Evolutionary conservation across 768 basidiomycete species (phyloP).

Genomic region (Phaeolepiota aurea): DNA sequence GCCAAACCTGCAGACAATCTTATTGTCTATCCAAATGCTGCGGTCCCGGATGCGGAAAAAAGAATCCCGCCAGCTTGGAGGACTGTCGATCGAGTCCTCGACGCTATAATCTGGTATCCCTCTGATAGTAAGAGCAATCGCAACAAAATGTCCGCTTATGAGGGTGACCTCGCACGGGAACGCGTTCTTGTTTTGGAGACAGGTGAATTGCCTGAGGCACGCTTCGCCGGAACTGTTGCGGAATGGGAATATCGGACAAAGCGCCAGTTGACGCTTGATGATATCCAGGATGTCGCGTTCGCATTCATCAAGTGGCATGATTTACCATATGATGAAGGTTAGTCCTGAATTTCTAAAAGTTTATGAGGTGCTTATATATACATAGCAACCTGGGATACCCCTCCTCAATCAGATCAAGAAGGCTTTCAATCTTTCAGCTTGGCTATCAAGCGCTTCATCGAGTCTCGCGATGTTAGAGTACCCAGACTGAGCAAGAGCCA

Average conservation of each 20-base stretch:
- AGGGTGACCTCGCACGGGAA: conserved; percentile 20
- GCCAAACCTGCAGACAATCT: conserved; percentile 20
- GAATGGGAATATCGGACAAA: conserved; percentile 48
- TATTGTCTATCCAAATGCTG: conserved; percentile 18
- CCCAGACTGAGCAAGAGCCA: conserved; percentile 36
- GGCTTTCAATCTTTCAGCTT: conserved; percentile 55
- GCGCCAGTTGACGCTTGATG: conserved; percentile 30
- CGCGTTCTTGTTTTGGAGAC: conserved; percentile 36
- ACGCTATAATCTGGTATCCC: conserved; percentile 61
- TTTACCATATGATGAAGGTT: conserved; percentile 88
- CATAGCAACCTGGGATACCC: conserved; percentile 89
- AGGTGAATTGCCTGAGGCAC: conserved; percentile 56
- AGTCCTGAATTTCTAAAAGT: too few relatives aligned
- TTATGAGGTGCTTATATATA: conserved; percentile 5
- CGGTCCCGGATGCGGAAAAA: conserved; percentile 62
- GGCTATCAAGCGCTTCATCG: conserved; percentile 63
- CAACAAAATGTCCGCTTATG: conserved; percentile 16
- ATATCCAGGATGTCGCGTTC: conserved; percentile 64
- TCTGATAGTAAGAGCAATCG: conserved; percentile 12
- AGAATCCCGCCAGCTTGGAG: conserved; percentile 78
- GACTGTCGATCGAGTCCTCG: conserved; percentile 87
- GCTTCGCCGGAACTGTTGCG: conserved; percentile 49
- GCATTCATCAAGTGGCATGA: conserved; percentile 91
- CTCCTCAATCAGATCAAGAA: conserved; percentile 51
- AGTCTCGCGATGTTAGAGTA: conserved; percentile 52